Conservation (phyloP, 805 yeast genomes). For the Wickerhamiella musiphila region DNA sequence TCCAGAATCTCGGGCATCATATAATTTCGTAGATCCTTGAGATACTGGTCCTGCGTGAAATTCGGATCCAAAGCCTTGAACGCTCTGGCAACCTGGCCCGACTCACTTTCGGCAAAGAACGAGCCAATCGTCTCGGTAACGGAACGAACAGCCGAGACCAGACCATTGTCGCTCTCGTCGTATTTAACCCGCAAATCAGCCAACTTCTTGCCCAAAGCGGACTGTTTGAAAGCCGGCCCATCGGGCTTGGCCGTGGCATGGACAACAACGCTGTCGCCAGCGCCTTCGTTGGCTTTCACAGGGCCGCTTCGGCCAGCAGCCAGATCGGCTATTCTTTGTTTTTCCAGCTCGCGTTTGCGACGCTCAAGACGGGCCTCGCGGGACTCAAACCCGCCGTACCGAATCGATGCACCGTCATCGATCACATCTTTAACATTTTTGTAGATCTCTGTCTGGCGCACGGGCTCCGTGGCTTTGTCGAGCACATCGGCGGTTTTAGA, state of each 20-base stretch:
- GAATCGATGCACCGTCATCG: slow-evolving; percentile 75
- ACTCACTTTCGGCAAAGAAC: slow-evolving; percentile 89
- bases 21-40: slow-evolving; percentile 71
- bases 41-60: slow-evolving; percentile 63
- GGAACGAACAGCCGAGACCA: slow-evolving; percentile 65
- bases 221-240: slow-evolving; percentile 48
- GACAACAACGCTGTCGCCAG: slow-evolving; percentile 66
- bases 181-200: slow-evolving; percentile 42
- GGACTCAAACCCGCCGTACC: slow-evolving; percentile 83
- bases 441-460: slow-evolving; percentile 74
- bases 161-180: slow-evolving; percentile 87
- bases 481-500: slow-evolving; percentile 64
- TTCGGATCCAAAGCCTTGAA: slow-evolving; percentile 82
- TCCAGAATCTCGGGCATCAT: slow-evolving; percentile 91
- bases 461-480: slow-evolving; percentile 80
- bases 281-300: slow-evolving; percentile 46
- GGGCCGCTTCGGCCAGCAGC: slow-evolving; percentile 43
- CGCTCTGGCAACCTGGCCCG: slow-evolving; percentile 75
- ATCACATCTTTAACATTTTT: slow-evolving; percentile 77
- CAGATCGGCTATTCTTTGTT: slow-evolving; percentile 16
- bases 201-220: slow-evolving; percentile 49
- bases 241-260: slow-evolving; percentile 67
- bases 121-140: slow-evolving; percentile 67
- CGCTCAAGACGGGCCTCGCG: slow-evolving; percentile 65
- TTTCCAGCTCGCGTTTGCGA: slow-evolving; percentile 32